Conservation (phyloP, 176 grass and related monocot species). For the Triticum urartu region DNA sequence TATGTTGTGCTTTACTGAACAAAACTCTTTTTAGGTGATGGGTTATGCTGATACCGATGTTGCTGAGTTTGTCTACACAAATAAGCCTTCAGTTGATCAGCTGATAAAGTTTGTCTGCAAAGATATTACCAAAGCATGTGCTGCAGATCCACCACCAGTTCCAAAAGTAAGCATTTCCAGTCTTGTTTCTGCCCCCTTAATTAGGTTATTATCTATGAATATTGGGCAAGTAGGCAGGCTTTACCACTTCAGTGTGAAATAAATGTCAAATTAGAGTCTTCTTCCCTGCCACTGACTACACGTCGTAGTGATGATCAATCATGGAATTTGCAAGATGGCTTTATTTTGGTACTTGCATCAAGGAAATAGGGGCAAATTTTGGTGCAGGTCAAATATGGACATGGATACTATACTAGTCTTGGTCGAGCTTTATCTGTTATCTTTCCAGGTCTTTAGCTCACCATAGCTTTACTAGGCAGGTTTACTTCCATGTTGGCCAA, state of each 20-base stretch:
- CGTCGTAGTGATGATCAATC: background rate
- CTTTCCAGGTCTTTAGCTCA: background rate
- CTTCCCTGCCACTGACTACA: background rate
- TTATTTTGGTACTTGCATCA: background rate
- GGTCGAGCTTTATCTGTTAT: background rate
- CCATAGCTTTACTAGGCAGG: background rate
- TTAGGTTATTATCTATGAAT: background rate
- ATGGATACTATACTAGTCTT: background rate
- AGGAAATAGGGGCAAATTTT: background rate
- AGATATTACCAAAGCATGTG: conserved; percentile 85
- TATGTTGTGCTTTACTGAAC: background rate
- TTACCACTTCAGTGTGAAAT: background rate
- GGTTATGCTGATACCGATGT: conserved; percentile 95
- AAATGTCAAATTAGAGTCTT: background rate
- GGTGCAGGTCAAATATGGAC: background rate
- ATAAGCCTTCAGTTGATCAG: conserved; percentile 58
- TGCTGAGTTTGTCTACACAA: conserved; percentile 90
- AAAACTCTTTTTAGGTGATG: conserved; percentile 58
- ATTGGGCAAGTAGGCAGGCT: background rate
- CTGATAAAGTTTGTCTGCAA: conserved; percentile 81
- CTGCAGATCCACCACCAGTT: conserved; percentile 57
- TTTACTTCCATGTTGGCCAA: conserved; percentile 8
- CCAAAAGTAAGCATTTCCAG: conserved; percentile 51
- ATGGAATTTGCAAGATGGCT: background rate
- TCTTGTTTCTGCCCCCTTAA: conserved; percentile 9